phyloP scores from a whole-genome alignment of 768 basidiomycete genomes.

The Agaricus blazei region DNA sequence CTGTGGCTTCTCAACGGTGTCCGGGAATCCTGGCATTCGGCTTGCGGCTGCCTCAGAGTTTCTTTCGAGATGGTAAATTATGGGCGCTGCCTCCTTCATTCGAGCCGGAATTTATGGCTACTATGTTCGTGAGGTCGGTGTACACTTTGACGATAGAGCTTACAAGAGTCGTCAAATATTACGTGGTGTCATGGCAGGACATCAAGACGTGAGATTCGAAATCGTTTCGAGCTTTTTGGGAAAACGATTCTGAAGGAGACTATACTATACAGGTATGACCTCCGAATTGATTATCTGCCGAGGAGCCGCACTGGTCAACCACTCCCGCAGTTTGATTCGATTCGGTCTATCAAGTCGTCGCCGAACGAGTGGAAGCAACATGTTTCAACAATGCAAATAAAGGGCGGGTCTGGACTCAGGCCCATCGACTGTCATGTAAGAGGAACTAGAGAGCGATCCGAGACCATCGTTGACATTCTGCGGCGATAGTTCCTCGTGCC shows the following conservation, averaged over 20 bases:
- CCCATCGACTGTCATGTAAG: constrained; percentile 51
- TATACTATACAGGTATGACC: constrained; percentile 26
- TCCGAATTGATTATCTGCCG: constrained; percentile 40
- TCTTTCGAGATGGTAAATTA: constrained; percentile 21
- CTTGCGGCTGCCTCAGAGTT: constrained; percentile 29
- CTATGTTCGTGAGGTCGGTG: constrained; percentile 27
- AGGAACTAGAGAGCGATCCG: constrained; percentile 4
- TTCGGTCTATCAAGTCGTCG: constrained; percentile 43
- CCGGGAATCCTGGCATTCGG: constrained; percentile 34
- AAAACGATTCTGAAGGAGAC: background rate
- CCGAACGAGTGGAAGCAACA: constrained; percentile 60
- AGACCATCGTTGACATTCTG: background rate
- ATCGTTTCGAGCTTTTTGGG: background rate
- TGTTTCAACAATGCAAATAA: constrained; percentile 29
- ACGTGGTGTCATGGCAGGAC: constrained; percentile 26
- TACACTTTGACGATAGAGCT: constrained; percentile 29
- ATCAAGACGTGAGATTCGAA: constrained; percentile 28
- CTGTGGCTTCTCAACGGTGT: constrained; percentile 17
- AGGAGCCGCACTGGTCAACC: constrained; percentile 42
- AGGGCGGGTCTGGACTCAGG: constrained; percentile 24
- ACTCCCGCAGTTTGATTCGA: constrained; percentile 34
- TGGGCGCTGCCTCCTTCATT: constrained; percentile 35
- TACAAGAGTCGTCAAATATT: constrained; percentile 24
- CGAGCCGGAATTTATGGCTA: constrained; percentile 27
- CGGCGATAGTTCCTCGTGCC: constrained; percentile 32